phyloP scores from a whole-genome alignment of 2,329 filamentous ascomycete species.

The Hypoxylon sp. region DNA sequence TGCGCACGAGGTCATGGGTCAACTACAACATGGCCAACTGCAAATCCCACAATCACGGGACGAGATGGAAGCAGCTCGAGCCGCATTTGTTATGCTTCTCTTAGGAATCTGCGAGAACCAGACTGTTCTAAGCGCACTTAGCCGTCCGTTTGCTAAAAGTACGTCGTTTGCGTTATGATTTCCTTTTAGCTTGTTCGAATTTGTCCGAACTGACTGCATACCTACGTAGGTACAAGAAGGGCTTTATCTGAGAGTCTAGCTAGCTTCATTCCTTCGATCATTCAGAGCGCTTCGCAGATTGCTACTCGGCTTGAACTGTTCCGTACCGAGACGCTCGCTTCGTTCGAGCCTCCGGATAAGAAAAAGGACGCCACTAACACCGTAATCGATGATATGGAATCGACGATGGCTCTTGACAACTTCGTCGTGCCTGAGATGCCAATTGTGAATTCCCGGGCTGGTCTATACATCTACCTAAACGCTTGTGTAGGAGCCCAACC shows the following conservation, averaged over 20 bases:
- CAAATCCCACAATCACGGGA: conserved; percentile 63
- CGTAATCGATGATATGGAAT: conserved; percentile 71
- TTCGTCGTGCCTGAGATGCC: conserved; percentile 75
- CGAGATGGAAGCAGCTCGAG: conserved; percentile 72
- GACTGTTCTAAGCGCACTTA: conserved; percentile 67
- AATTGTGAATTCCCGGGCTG: conserved; percentile 81
- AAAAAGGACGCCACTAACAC: conserved; percentile 65
- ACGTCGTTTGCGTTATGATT: conserved; percentile 41
- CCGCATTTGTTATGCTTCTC: conserved; percentile 75
- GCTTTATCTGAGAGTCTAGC: conserved; percentile 66
- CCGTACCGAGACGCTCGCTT: conserved; percentile 68
- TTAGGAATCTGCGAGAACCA: conserved; percentile 73
- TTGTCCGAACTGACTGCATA: conserved; percentile 23
- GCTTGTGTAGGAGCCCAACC: conserved; percentile 73
- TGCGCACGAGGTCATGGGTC: conserved; percentile 63
- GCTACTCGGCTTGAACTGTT: conserved; percentile 70
- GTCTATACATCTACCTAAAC: conserved; percentile 88
- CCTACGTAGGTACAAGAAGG: conserved; percentile 61
- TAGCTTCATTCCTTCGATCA: conserved; percentile 69
- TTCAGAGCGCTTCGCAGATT: conserved; percentile 70
- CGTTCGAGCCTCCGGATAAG: conserved; percentile 69
- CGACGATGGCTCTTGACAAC: conserved; percentile 69
- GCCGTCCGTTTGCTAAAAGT: conserved; percentile 68
- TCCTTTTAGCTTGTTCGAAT: conserved; percentile 43
- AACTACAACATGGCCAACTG: conserved; percentile 58